These are phyloP conservation scores for Citeromyces nyonsensis DNA, from an alignment of 805 yeast genomes.

Conservation along the genomic window DNA sequence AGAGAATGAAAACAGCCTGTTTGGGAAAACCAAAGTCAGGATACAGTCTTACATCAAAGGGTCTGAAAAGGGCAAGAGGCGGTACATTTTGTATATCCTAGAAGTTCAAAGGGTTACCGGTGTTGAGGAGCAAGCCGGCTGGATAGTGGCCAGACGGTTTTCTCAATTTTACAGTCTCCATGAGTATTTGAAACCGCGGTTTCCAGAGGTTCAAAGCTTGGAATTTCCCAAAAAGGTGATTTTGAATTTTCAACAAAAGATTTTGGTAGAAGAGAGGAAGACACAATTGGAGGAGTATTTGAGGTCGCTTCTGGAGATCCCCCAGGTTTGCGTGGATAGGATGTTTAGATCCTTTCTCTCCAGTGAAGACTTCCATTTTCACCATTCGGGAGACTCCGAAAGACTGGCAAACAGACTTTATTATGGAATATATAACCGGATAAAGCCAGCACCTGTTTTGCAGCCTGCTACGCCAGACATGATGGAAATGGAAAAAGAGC, in stretches of 20 bases:
- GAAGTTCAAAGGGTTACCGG: conserved; percentile 53
- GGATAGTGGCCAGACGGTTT: conserved; percentile 86
- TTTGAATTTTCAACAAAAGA: conserved; percentile 53
- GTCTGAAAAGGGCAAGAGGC: conserved; percentile 39
- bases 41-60: conserved; percentile 39
- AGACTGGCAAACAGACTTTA: neutral
- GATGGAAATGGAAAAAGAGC: conserved; percentile 2
- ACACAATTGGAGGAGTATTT: conserved; percentile 48
- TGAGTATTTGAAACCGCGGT: conserved; percentile 38
- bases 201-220: conserved; percentile 30
- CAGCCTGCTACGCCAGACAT: too few species aligned
- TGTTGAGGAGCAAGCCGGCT: too few species aligned
- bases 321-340: conserved; percentile 59
- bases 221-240: conserved; percentile 41
- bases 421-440: neutral
- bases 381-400: conserved; percentile 1
- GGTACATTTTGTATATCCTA: conserved; percentile 57
- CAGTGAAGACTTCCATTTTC: conserved; percentile 37
- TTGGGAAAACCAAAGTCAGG: conserved; percentile 40
- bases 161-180: conserved; percentile 70
- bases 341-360: conserved; percentile 69
- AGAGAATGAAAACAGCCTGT: conserved; percentile 67
- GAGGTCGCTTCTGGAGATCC: conserved; percentile 35
- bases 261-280: conserved; percentile 50
- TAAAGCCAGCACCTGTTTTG: neutral